Percentiles rank a stretch among this genome's conserved stretches.
Conservation (phyloP, 2,329 filamentous ascomycete genomes). For the Amauroascus verrucosus region DNA sequence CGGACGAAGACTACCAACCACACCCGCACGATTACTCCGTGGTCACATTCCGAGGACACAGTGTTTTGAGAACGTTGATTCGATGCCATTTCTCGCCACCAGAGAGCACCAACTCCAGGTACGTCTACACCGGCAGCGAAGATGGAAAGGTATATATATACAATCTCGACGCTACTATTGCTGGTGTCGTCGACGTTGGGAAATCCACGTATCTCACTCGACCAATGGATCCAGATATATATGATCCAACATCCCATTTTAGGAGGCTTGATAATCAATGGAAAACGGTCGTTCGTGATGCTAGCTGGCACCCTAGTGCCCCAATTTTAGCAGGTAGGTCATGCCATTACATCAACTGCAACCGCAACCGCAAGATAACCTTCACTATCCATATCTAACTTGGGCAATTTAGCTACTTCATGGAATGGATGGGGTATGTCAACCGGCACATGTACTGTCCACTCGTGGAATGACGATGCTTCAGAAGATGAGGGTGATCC, state of each 20-base stretch:
- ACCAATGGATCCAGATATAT: slow-evolving; percentile 44
- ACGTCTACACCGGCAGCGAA: slow-evolving; percentile 84
- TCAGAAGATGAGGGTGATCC: slow-evolving; percentile 14
- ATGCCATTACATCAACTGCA: not conserved
- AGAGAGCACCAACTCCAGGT: slow-evolving; percentile 73
- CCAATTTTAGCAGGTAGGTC: slow-evolving; percentile 60
- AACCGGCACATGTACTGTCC: slow-evolving; percentile 64
- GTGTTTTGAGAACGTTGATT: slow-evolving; percentile 79
- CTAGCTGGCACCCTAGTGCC: slow-evolving; percentile 79
- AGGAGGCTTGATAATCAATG: slow-evolving; percentile 48
- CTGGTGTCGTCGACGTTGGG: slow-evolving; percentile 66
- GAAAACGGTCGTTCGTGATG: slow-evolving; percentile 75
- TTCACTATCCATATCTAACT: slow-evolving; percentile 10
- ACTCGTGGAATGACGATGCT: slow-evolving; percentile 58
- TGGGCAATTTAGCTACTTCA: slow-evolving; percentile 53
- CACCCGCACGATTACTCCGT: slow-evolving; percentile 82
- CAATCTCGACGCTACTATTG: slow-evolving; percentile 82
- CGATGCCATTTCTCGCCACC: slow-evolving; percentile 91
- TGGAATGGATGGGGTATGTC: slow-evolving; percentile 70
- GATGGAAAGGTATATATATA: slow-evolving; percentile 86
- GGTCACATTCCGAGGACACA: slow-evolving; percentile 87
- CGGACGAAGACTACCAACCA: slow-evolving; percentile 46
- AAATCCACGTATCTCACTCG: slow-evolving; percentile 56
- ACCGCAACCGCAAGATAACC: not conserved
- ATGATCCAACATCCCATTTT: slow-evolving; percentile 48